Base-by-base conservation (phyloP, 257 asterid genomes). In the Solanum medicagineum region DNA sequence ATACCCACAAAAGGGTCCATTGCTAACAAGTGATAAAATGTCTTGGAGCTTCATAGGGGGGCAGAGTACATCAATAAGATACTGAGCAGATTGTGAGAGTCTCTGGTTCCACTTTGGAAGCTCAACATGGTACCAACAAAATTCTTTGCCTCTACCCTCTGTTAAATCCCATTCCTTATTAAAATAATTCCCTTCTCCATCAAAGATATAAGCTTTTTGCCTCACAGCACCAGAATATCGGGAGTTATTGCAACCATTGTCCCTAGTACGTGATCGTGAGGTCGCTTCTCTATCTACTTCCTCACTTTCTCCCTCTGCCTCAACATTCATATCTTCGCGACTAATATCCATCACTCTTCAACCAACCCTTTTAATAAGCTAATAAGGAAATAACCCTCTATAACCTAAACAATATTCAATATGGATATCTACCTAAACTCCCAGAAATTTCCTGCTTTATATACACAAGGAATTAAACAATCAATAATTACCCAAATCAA, bases 101-200 rank as follows among this genome's bases (percentile, higher is more conserved):
- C 90, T 94, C 74, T 93, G 98, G 81, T 95, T 92, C 69, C 94
- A 97, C 87, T 94, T 97, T 1, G 98, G 98, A 56, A 97, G 97
- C 92, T 97, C 98, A 1, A 94, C 99, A 63, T 97, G 99, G 59
- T 93, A 97, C 99, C 99, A 97, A 91, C 99, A 95, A 84, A 97
- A 97, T 63, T 97, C 98, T 86, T 93, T 94, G 32, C 96, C 99
- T 74, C 85, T 85, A 65, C 98, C 99, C 70, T 89, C 94, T 24
- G 49, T 71, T 62, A 97, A 93, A 85, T 95, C 98, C 99, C 99
- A 97, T 86, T 97, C 99, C 87, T 97, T 97, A 47, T 92, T 87
- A 62, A 90, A 92, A 87, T 88, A 94, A 87, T 90, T 94, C 79
- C 98, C 98, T 65, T 92, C 97, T 12, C 99, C 99, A 81, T 94